These are phyloP conservation scores for Dothidotthia symphoricarpi DNA, from an alignment of 2,329 filamentous ascomycete species.

Conservation along the genomic window DNA sequence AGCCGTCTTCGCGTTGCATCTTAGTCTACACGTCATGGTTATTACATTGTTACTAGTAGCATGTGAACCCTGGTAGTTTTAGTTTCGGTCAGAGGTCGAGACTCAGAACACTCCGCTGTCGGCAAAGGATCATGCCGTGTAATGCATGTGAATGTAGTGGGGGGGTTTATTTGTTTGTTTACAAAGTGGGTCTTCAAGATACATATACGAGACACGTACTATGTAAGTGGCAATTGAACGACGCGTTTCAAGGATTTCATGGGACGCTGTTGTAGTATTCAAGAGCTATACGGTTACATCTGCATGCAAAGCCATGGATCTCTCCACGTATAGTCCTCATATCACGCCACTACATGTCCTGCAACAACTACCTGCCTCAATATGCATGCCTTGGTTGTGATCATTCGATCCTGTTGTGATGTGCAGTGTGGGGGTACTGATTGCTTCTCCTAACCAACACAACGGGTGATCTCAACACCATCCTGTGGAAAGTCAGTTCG, in stretches of 20 bases:
- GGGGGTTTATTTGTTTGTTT: slow-evolving; percentile 13
- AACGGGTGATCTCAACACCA: slow-evolving; percentile 65
- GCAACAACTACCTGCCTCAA: no score
- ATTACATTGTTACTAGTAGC: slow-evolving; percentile 5
- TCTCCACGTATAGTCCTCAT: no score
- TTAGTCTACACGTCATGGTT: slow-evolving; percentile 37
- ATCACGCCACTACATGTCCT: no score
- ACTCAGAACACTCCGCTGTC: not conserved
- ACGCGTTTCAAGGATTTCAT: no score
- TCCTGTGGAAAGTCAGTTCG: slow-evolving; percentile 49
- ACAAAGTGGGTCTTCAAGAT: slow-evolving; percentile 1
- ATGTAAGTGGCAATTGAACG: no score
- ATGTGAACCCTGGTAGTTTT: slow-evolving; percentile 13
- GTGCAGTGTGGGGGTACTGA: not conserved
- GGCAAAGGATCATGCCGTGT: slow-evolving; percentile 3
- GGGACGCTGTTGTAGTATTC: no score
- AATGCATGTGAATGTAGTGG: slow-evolving; percentile 9
- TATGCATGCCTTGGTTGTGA: slow-evolving; percentile 1
- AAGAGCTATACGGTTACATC: no score
- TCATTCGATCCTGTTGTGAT: no score
- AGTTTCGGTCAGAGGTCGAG: slow-evolving; percentile 4
- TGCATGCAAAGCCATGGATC: no score
- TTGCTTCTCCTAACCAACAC: slow-evolving; percentile 35
- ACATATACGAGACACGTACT: no score
- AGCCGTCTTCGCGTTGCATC: slow-evolving; percentile 6